Base-by-base conservation (phyloP, 164 flowering plant genomes). In the Dillenia turbinata region DNA sequence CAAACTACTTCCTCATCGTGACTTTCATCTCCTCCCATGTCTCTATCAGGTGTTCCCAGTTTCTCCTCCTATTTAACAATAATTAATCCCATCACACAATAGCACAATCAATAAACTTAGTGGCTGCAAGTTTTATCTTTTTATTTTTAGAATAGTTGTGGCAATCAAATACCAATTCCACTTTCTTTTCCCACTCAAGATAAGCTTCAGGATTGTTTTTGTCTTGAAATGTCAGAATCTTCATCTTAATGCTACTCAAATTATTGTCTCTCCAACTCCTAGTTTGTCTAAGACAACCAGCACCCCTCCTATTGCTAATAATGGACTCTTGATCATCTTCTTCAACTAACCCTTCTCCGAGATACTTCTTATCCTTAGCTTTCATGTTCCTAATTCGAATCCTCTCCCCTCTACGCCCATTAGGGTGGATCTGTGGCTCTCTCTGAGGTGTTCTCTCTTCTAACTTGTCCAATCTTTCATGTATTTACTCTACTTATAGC, bases 71-170 rank as follows among this genome's bases (percentile, higher is more conserved):
- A 5, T 5, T 26, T 57, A 12, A 24, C 60, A 57, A 44, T 15
- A 45, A 44, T 57, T 57, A 12, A 16, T 57, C 60, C 49, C 50
- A 57, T 49, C 48, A 57, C 3, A 57, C 15, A 44, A 13, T 57
- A 5, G 49, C 50, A 57, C 44, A 45, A 15, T 56, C 44, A 4
- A 11, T 3, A 13, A 56, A 56, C 9, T 56, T 17, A 5, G n/a
- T 8, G 0, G 15, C 17, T 22, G 13, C 59, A 2, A 56, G 46
- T 16, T 40, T 56, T 24, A 56, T 46, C 9, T 26, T 56, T 24
- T 57, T 57, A 12, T 44, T 15, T 24, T 57, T 15, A 1, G 49
- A 43, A 16, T 57, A 45, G 15, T 57, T 57, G 16, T 57, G 50
- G 15, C 60, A 57, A 57, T 57, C 60, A 56, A 57, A 57, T 1